Conservation (phyloP, 345 rosid species). For the Camelina laxa region DNA sequence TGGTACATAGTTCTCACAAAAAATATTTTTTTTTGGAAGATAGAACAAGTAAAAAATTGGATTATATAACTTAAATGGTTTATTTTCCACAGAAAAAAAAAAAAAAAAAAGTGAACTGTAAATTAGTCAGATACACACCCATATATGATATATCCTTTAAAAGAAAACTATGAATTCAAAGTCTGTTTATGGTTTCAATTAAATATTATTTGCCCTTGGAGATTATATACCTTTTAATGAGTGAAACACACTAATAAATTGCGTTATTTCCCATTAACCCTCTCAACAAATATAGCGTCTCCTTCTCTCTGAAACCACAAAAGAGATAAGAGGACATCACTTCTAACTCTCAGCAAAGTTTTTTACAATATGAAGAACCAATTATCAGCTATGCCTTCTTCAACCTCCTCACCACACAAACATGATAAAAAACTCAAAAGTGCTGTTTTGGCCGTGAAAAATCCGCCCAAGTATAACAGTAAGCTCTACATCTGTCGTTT, state of each 20-base stretch:
- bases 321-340: slow-evolving; percentile 2
- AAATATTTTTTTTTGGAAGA: neutral
- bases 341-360: slow-evolving; percentile 8
- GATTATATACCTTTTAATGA: slow-evolving; percentile 24
- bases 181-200: slow-evolving; percentile 7
- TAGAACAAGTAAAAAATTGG: neutral
- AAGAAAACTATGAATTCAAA: neutral
- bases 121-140: neutral
- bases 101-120: neutral
- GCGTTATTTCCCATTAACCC: neutral
- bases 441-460: neutral
- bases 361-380: neutral
- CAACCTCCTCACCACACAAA: slow-evolving; percentile 3
- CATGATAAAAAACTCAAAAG: neutral
- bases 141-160: neutral
- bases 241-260: neutral
- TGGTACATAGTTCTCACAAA: neutral
- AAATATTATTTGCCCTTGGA: neutral
- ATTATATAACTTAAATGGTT: neutral
- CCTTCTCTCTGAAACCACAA: neutral
- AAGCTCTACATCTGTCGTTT: neutral
- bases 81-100: neutral
- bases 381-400: slow-evolving; percentile 1
- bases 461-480: neutral
- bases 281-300: neutral